Percentiles rank a stretch among this genome's conserved stretches.
phyloP scores from a whole-genome alignment of 257 asterid genomes.

The Galeopsis tetrahit region DNA sequence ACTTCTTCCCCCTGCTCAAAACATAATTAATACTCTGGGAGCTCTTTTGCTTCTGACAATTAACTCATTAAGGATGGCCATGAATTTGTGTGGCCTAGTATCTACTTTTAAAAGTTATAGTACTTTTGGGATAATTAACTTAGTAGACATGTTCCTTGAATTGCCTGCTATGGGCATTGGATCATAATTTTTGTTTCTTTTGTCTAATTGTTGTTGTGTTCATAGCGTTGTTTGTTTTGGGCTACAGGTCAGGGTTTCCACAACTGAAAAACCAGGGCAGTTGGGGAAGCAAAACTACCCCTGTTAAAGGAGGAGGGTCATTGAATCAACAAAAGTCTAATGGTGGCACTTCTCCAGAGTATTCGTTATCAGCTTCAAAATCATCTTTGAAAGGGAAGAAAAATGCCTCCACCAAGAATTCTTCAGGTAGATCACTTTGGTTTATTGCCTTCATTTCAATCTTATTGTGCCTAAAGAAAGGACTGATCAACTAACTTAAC shows the following conservation, averaged over 20 bases:
- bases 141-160: not conserved
- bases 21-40: too few species aligned
- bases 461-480: not conserved
- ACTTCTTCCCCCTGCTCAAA: too few species aligned
- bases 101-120: not conserved
- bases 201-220: not conserved
- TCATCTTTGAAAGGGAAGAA: conserved; percentile 67
- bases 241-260: conserved; percentile 80
- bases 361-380: conserved; percentile 44
- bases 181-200: not conserved
- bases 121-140: not conserved
- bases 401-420: conserved; percentile 54
- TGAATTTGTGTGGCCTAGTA: not conserved
- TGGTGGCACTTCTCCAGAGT: conserved; percentile 53
- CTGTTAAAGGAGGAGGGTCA: conserved; percentile 64
- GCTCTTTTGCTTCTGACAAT: not conserved
- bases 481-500: not conserved
- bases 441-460: not conserved
- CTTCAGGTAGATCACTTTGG: conserved; percentile 61
- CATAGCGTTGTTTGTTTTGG: not conserved
- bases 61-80: not conserved
- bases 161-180: not conserved
- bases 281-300: conserved; percentile 67
- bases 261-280: conserved; percentile 66
- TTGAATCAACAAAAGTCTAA: conserved; percentile 61